These are phyloP conservation scores for Rhytidhysteron rufulum DNA, from an alignment of 2,329 filamentous ascomycete genomes.

Conservation along the genomic window DNA sequence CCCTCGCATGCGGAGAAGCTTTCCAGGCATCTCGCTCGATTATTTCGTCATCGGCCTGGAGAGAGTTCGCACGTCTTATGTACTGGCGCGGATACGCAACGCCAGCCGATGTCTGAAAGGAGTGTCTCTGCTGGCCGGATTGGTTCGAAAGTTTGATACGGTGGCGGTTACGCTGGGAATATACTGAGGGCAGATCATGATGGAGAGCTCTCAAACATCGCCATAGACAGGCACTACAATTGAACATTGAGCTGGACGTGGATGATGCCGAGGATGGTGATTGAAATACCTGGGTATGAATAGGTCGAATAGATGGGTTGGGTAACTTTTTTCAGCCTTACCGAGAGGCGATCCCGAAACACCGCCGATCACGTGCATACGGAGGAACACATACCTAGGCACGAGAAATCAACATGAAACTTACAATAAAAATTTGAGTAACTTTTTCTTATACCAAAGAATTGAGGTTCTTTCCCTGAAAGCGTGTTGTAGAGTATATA, in stretches of 20 bases:
- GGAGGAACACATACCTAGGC: too few species aligned
- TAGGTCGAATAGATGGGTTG: neutral
- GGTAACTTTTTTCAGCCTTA: constrained; percentile 1
- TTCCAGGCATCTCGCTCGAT: constrained; percentile 20
- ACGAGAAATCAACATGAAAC: too few species aligned
- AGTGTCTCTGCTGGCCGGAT: constrained; percentile 15
- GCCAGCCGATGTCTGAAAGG: constrained; percentile 10
- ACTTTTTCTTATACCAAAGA: too few species aligned
- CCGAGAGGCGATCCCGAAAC: neutral
- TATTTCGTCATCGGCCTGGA: neutral
- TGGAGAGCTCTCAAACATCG: constrained; percentile 41
- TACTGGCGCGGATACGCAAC: neutral
- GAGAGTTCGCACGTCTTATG: neutral
- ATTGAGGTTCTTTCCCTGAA: too few species aligned
- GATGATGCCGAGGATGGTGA: neutral
- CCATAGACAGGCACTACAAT: constrained; percentile 42
- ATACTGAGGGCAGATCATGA: constrained; percentile 21
- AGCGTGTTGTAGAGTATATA: too few species aligned
- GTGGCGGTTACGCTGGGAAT: constrained; percentile 15
- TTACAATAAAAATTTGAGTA: too few species aligned
- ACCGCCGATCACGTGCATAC: constrained; percentile 3
- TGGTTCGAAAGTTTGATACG: constrained; percentile 7
- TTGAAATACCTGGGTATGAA: neutral
- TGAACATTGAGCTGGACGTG: constrained; percentile 34
- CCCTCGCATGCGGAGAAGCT: constrained; percentile 19